phyloP scores from a whole-genome alignment of 2,329 filamentous ascomycete species.

The Paecilomyces variotii region DNA sequence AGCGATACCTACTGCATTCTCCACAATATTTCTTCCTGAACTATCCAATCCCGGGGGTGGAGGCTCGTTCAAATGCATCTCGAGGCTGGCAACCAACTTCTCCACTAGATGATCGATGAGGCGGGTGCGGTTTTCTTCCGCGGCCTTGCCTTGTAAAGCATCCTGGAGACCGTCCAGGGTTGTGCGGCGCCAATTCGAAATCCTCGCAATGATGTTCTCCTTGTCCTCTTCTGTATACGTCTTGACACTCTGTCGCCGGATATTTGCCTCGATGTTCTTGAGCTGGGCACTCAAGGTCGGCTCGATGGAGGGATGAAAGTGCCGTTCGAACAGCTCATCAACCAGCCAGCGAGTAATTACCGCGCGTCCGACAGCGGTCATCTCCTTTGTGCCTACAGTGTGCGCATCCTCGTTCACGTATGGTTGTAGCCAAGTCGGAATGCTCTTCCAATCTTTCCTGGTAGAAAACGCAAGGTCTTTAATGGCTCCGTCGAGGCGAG shows the following conservation, averaged over 20 bases:
- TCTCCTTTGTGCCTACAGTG: slow-evolving; percentile 85
- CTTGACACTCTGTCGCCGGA: slow-evolving; percentile 67
- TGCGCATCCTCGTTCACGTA: slow-evolving; percentile 81
- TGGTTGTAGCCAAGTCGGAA: slow-evolving; percentile 71
- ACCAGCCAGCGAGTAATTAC: slow-evolving; percentile 84
- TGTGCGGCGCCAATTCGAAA: slow-evolving; percentile 87
- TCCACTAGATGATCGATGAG: slow-evolving; percentile 64
- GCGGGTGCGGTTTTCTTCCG: slow-evolving; percentile 56
- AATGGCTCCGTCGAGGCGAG: slow-evolving; percentile 83
- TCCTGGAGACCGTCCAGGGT: slow-evolving; percentile 85
- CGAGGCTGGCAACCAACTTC: slow-evolving; percentile 61
- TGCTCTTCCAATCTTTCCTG: slow-evolving; percentile 79
- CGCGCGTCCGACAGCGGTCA: slow-evolving; percentile 89
- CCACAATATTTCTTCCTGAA: slow-evolving; percentile 84
- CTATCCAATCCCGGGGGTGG: slow-evolving; percentile 76
- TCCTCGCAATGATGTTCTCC: slow-evolving; percentile 76
- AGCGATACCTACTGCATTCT: slow-evolving; percentile 78
- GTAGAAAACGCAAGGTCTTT: slow-evolving; percentile 94
- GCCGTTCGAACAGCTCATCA: slow-evolving; percentile 82
- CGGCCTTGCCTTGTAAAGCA: slow-evolving; percentile 57
- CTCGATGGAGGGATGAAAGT: slow-evolving; percentile 87
- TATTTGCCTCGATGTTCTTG: slow-evolving; percentile 80
- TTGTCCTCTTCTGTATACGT: slow-evolving; percentile 76
- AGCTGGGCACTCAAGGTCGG: slow-evolving; percentile 65
- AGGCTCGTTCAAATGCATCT: slow-evolving; percentile 67